Conservation (phyloP, 345 rosid genomes). For the Clausena lansium region DNA sequence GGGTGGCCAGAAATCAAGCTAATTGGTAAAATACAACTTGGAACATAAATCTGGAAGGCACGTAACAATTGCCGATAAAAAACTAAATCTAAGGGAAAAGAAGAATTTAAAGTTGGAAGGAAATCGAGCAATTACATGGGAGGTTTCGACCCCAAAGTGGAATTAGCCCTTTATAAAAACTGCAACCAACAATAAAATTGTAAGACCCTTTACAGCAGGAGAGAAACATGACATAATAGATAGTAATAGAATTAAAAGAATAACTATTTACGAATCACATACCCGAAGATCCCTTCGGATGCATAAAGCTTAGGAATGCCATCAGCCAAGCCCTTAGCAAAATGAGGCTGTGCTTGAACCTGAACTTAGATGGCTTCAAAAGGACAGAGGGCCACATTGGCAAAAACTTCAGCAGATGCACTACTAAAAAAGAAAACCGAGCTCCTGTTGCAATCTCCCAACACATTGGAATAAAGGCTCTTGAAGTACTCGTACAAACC, state of each 20-base stretch:
- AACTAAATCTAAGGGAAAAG: not conserved
- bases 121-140: constrained; percentile 39
- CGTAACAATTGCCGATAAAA: not conserved
- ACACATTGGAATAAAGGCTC: constrained; percentile 42
- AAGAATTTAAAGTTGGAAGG: not conserved
- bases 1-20: not conserved
- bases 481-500: constrained; percentile 62
- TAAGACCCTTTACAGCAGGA: not conserved
- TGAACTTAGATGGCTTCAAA: constrained; percentile 62
- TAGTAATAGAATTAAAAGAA: not conserved
- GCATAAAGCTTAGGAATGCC: constrained; percentile 55
- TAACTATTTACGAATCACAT: not conserved
- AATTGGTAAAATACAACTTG: not conserved
- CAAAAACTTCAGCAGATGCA: constrained; percentile 63
- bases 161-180: constrained; percentile 47
- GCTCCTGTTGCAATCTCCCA: constrained; percentile 42
- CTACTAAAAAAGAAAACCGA: constrained; percentile 59
- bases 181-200: constrained; percentile 28
- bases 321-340: constrained; percentile 59
- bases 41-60: not conserved
- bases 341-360: constrained; percentile 58
- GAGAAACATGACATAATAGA: not conserved
- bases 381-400: constrained; percentile 58
- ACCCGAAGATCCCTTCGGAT: constrained; percentile 58
- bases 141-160: constrained; percentile 50